Evolutionary conservation across 805 yeast genomes (phyloP), one percentile per base, ranked within the genome.

Genomic region (Barnettozyma pratensis): DNA sequence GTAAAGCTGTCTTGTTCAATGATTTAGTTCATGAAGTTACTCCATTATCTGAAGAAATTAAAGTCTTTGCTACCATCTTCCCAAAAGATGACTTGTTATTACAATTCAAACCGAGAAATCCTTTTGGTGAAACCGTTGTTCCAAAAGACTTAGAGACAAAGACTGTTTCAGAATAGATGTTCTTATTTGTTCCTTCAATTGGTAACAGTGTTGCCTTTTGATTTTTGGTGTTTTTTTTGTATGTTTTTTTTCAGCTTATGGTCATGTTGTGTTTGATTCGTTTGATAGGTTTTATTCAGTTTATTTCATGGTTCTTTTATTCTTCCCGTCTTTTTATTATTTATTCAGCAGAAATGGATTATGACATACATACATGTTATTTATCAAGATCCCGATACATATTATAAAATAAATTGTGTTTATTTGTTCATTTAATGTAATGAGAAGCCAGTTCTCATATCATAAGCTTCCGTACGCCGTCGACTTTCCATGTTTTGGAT

Each of bases 1-100:
- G 99, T 64, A 94, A 94, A 70, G 90, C 90, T 48, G 80, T 88
- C 27, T 68, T 94, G 79, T 71, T 77, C 58, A 77, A 90, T 46
- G 91, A 94, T 67, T 80, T 94, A 72, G 70, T 77, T 50, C 99
- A 94, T 67, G 77, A 81, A 55, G 81, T 85, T 42, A 94, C 99
- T 27, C 85, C 83, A 39, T 73, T 84, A 57, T 83, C 92, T 58
- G 99, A 94, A 72, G 83, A 89, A 63, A 90, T 94, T 63, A 87
- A 89, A 64, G 98, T 94, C 37, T 94, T 94, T 66, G 99, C 99
- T 29, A 94, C 99, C 19, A 90, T 94, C 65, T 94, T 94, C 86
- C 99, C 99, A 29, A 82, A 88, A 67, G 99, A 94, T 70, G 97
- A 94, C 67, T 81, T 96, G 64, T 79, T 87, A 55, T 71, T 94